These are phyloP conservation scores for Styphnolobium japonicum DNA, from an alignment of 306 rosid species.

Conservation along the genomic window DNA sequence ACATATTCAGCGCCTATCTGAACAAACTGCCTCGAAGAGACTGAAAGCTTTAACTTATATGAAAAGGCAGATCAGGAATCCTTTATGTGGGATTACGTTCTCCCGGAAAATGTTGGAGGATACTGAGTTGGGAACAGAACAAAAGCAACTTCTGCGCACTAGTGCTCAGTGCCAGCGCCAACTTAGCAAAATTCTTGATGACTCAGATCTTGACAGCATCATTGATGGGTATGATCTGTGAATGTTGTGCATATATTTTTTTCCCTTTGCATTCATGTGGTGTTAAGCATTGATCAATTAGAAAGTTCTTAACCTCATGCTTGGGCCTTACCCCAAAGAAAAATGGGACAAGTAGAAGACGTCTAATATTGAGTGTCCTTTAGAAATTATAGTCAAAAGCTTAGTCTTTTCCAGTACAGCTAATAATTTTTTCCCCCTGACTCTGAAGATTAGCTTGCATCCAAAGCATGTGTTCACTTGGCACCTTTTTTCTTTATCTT, in stretches of 20 bases:
- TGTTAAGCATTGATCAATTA: slow-evolving; percentile 4
- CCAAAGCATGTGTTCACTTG: not conserved
- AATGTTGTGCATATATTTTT: not conserved
- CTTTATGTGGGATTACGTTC: slow-evolving; percentile 66
- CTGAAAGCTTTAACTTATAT: slow-evolving; percentile 63
- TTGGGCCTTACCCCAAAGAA: not conserved
- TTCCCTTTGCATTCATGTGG: not conserved
- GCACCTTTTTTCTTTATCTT: not conserved
- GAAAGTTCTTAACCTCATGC: not conserved
- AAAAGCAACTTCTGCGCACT: slow-evolving; percentile 62
- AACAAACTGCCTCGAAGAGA: slow-evolving; percentile 85
- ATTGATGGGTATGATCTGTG: slow-evolving; percentile 74
- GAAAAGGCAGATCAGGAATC: slow-evolving; percentile 75
- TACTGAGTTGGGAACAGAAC: slow-evolving; percentile 70
- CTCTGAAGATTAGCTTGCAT: not conserved
- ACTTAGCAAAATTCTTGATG: slow-evolving; percentile 87
- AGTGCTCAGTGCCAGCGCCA: slow-evolving; percentile 80
- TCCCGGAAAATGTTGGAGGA: slow-evolving; percentile 69
- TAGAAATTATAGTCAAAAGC: not conserved
- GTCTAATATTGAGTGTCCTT: not conserved
- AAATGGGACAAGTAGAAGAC: not conserved
- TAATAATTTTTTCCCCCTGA: not conserved
- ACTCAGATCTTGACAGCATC: slow-evolving; percentile 86
- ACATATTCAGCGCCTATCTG: slow-evolving; percentile 78
- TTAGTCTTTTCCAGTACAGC: not conserved